Evolutionary conservation across 1,139 yeast genomes (phyloP).

Genomic region (Protomyces inouyei): DNA sequence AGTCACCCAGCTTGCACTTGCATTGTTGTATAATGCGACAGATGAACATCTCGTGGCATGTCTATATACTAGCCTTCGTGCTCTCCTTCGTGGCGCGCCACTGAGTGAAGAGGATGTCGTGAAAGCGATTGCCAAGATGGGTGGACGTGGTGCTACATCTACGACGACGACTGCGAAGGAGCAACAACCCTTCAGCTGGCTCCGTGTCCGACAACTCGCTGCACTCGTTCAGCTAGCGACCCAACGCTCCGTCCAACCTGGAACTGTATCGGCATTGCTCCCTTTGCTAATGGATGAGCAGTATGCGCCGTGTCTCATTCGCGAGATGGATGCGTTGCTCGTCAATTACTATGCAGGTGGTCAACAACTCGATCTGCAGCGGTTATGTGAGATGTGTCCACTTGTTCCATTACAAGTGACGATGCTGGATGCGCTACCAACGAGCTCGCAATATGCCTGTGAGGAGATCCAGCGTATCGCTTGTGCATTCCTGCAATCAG

Average conservation of each 20-base stretch:
- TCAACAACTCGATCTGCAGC: background rate
- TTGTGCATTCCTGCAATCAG: background rate
- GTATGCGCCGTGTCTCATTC: background rate
- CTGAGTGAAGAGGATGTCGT: background rate
- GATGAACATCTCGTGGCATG: background rate
- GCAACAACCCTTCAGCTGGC: background rate
- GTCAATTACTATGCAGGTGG: background rate
- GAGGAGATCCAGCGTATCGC: background rate
- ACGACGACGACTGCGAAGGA: background rate
- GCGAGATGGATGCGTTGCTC: background rate
- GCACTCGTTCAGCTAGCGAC: background rate
- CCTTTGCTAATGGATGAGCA: background rate
- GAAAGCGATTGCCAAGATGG: background rate
- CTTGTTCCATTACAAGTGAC: background rate
- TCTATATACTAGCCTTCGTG: background rate
- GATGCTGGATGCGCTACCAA: background rate
- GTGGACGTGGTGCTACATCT: background rate
- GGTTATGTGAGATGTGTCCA: background rate
- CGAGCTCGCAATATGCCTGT: background rate
- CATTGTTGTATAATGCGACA: background rate
- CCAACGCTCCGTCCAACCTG: background rate
- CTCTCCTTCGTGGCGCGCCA: background rate
- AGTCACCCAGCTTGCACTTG: background rate
- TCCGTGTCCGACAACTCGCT: background rate
- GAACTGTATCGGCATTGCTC: background rate